Evolutionary conservation across 805 yeast species (phyloP).

Genomic region (Candida ortonii): DNA sequence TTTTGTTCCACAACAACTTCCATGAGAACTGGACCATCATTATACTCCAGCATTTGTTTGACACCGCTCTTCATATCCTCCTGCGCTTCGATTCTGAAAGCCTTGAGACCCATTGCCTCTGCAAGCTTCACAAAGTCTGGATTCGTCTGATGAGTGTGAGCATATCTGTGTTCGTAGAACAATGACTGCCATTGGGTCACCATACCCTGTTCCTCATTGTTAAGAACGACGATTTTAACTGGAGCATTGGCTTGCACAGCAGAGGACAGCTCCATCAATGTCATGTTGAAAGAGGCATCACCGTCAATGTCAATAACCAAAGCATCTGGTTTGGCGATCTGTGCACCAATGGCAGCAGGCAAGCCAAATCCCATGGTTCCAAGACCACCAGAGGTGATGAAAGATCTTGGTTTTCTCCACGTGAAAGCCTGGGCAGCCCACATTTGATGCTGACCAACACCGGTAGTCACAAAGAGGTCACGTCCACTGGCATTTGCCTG

Average conservation of each 20-base stretch:
- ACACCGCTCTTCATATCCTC: slow-evolving; percentile 59
- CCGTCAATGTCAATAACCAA: slow-evolving; percentile 96
- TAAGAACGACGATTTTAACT: slow-evolving; percentile 81
- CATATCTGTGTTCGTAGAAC: slow-evolving; percentile 93
- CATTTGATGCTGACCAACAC: slow-evolving; percentile 99
- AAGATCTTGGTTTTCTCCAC: slow-evolving; percentile 88
- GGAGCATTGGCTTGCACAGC: slow-evolving; percentile 95
- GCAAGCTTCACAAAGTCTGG: slow-evolving; percentile 93
- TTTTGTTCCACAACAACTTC: slow-evolving; percentile 90
- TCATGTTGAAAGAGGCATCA: slow-evolving; percentile 99
- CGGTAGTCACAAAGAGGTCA: slow-evolving; percentile 89
- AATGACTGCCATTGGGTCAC: slow-evolving; percentile 99
- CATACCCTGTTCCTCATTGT: slow-evolving; percentile 99
- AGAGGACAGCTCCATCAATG: slow-evolving; percentile 85
- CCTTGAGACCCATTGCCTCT: slow-evolving; percentile 90
- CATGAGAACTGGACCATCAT: slow-evolving; percentile 80
- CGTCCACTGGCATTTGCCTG: slow-evolving; percentile 62
- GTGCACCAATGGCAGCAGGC: slow-evolving; percentile 98
- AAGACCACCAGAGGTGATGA: slow-evolving; percentile 97
- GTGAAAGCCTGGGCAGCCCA: slow-evolving; percentile 99
- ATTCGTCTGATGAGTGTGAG: slow-evolving; percentile 96
- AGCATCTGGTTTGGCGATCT: slow-evolving; percentile 92
- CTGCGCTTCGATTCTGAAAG: slow-evolving; percentile 68
- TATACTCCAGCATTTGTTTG: slow-evolving; percentile 65
- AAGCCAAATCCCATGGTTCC: slow-evolving; percentile 99